A percentile compares a stretch with the other conserved stretches of the same genome.
Conservation (phyloP, 768 basidiomycete species). For the Mycena venus region DNA sequence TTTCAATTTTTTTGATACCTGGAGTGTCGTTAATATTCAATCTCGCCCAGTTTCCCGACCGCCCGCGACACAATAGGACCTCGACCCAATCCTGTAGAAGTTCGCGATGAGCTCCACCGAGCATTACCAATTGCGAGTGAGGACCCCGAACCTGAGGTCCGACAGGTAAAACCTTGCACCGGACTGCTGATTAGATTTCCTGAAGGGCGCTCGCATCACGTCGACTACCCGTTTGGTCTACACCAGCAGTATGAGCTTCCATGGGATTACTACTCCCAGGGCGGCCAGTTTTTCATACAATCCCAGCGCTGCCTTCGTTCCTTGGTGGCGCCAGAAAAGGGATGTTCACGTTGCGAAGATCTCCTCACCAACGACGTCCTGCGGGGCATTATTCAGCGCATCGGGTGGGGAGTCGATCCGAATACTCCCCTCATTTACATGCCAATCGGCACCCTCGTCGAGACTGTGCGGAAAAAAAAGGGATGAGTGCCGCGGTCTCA, state of each 20-base stretch:
- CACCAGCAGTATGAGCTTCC: not conserved
- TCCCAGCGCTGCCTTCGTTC: not conserved
- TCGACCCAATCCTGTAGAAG: not conserved
- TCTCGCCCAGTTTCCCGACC: not conserved
- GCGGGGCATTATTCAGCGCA: conserved; percentile 32
- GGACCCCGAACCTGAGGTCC: not conserved
- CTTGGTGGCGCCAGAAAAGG: not conserved
- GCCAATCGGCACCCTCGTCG: conserved; percentile 20
- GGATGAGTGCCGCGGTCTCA: conserved; percentile 8
- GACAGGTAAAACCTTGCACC: not conserved
- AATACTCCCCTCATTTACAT: conserved; percentile 30
- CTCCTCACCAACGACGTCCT: conserved; percentile 8
- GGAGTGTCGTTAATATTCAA: too few species aligned
- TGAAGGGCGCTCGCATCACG: not conserved
- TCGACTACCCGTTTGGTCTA: conserved; percentile 4
- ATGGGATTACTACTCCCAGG: conserved; percentile 5
- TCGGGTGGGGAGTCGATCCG: conserved; percentile 28
- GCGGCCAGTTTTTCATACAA: not conserved
- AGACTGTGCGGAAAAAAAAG: conserved; percentile 21
- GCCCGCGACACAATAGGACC: not conserved
- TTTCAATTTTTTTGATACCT: too few species aligned
- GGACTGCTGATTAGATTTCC: not conserved
- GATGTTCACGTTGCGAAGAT: not conserved
- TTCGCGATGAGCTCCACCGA: not conserved
- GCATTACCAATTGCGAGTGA: not conserved